Evolutionary conservation across 2,329 filamentous ascomycete genomes (phyloP).

Genomic region (Delphinella strobiligena): DNA sequence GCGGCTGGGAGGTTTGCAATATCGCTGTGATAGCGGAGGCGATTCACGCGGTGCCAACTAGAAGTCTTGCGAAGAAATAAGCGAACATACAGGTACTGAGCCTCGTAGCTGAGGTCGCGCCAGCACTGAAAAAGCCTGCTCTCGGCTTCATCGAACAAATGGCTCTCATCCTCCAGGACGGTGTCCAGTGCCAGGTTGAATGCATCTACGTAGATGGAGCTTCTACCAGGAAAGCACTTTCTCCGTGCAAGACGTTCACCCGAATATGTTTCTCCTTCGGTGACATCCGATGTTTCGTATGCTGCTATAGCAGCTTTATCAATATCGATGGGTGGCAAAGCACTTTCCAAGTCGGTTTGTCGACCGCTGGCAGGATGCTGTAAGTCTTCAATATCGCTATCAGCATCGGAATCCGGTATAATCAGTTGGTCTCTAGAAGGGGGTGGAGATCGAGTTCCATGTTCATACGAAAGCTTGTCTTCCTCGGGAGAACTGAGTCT

Average conservation of each 20-base stretch:
- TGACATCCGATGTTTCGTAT: conserved; percentile 62
- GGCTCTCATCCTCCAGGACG: conserved; percentile 76
- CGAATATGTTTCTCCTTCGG: conserved; percentile 37
- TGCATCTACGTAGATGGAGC: conserved; percentile 91
- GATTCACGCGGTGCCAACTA: conserved; percentile 74
- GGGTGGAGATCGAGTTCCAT: too few relatives aligned
- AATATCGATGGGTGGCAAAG: conserved; percentile 54
- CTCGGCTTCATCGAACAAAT: conserved; percentile 76
- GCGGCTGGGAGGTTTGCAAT: conserved; percentile 61
- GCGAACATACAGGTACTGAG: conserved; percentile 89
- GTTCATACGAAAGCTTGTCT: background rate
- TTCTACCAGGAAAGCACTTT: conserved; percentile 63
- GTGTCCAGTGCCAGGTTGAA: conserved; percentile 89
- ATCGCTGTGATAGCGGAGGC: conserved; percentile 70
- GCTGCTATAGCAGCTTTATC: conserved; percentile 64
- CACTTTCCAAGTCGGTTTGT: conserved; percentile 56
- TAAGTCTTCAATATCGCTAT: conserved; percentile 18
- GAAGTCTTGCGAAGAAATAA: conserved; percentile 86
- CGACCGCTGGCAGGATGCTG: conserved; percentile 12
- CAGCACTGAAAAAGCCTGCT: conserved; percentile 65
- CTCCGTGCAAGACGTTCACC: conserved; percentile 41
- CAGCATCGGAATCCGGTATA: conserved; percentile 20
- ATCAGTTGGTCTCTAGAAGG: conserved; percentile 11
- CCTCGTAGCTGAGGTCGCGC: conserved; percentile 63
- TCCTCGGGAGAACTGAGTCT: conserved; percentile 20